These are phyloP conservation scores for Barnettozyma populi DNA, from an alignment of 805 yeast species.

Conservation along the genomic window DNA sequence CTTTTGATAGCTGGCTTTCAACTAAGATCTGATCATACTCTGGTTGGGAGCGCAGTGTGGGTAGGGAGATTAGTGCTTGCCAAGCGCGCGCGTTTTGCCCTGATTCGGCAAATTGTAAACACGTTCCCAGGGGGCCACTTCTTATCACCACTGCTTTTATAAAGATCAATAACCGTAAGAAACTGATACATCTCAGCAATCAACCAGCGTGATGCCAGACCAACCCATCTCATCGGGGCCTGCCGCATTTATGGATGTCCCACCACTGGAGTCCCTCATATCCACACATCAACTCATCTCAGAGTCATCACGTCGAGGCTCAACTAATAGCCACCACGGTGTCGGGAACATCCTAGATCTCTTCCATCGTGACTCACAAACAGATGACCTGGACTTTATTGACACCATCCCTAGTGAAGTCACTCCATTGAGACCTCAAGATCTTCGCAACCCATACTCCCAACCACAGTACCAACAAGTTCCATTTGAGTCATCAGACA, in stretches of 20 bases:
- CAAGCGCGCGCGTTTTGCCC: no score
- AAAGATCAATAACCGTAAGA: no score
- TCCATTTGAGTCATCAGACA: constrained; percentile 12
- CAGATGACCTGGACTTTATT: not conserved
- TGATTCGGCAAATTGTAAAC: not conserved
- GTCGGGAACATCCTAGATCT: constrained; percentile 24
- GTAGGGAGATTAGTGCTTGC: no score
- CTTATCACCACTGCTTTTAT: not conserved
- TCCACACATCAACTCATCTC: constrained; percentile 18
- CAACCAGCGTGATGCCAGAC: not conserved
- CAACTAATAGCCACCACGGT: constrained; percentile 15
- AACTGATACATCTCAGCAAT: not conserved
- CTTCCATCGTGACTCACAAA: constrained; percentile 11
- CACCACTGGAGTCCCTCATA: constrained; percentile 17
- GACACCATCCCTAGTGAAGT: not conserved
- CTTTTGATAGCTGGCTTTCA: no score
- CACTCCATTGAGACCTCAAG: constrained; percentile 1
- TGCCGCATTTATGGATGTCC: constrained; percentile 22
- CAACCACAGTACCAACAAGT: constrained; percentile 3
- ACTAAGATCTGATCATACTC: no score
- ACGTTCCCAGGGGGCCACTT: not conserved
- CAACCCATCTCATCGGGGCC: constrained; percentile 14
- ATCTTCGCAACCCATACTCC: constrained; percentile 16
- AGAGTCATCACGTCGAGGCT: constrained; percentile 17
- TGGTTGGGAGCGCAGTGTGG: no score